phyloP scores from a whole-genome alignment of 495 filamentous ascomycete genomes.

The Pyrenula aspistea region DNA sequence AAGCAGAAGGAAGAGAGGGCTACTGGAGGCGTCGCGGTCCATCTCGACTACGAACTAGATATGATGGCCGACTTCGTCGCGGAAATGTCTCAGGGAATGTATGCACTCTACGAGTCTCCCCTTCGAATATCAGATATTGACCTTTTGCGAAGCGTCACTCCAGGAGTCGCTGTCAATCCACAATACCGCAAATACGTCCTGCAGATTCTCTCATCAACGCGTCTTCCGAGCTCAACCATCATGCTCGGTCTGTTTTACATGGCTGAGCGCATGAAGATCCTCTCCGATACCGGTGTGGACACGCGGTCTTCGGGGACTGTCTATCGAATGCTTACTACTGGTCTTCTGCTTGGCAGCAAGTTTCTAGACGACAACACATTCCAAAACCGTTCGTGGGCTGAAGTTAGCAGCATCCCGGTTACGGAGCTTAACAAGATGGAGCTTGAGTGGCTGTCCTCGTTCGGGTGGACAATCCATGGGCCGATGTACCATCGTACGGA shows the following conservation, averaged over 20 bases:
- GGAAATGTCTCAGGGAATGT: constrained; percentile 79
- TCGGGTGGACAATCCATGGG: constrained; percentile 79
- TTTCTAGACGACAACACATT: constrained; percentile 99
- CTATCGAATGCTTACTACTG: constrained; percentile 83
- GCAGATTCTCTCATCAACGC: constrained; percentile 86
- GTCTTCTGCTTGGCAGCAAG: constrained; percentile 87
- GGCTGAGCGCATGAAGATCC: constrained; percentile 64
- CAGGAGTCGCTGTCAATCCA: constrained; percentile 52
- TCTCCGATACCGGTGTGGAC: constrained; percentile 45
- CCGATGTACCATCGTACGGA: constrained; percentile 65
- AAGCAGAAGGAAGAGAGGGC: constrained; percentile 39
- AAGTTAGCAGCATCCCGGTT: constrained; percentile 89
- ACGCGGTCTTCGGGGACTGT: constrained; percentile 57
- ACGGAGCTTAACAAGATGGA: constrained; percentile 81
- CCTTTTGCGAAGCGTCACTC: constrained; percentile 63
- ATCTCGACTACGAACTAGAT: constrained; percentile 98
- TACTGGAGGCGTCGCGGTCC: constrained; percentile 82
- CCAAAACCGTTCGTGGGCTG: constrained; percentile 97
- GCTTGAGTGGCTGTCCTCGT: constrained; percentile 78
- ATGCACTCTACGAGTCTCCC: constrained; percentile 47
- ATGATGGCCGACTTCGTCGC: constrained; percentile 97
- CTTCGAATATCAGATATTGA: constrained; percentile 61
- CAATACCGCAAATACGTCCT: constrained; percentile 91
- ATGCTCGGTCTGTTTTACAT: constrained; percentile 87
- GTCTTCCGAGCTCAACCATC: constrained; percentile 91